These are phyloP conservation scores for Lactarius hatsudake DNA, from an alignment of 768 basidiomycete species.

Conservation along the genomic window DNA sequence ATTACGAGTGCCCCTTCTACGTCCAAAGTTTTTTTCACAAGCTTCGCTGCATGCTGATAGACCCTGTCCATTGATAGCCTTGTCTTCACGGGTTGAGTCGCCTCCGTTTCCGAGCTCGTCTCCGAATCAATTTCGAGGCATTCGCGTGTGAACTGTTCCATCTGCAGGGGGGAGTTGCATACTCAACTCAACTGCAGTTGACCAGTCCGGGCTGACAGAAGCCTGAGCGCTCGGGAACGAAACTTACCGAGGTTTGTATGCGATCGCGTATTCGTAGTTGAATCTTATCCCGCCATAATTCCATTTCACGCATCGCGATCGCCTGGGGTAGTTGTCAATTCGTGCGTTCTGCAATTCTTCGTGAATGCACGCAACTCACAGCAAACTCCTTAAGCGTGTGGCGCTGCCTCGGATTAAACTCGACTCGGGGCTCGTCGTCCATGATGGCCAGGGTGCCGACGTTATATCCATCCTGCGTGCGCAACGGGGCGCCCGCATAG, in stretches of 20 bases:
- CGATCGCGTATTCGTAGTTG: constrained; percentile 87
- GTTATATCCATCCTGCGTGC: constrained; percentile 88
- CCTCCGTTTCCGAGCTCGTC: constrained; percentile 40
- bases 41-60: constrained; percentile 85
- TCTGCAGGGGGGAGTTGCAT: constrained; percentile 41
- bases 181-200: neutral
- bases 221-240: too few relatives aligned
- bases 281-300: constrained; percentile 95
- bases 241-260: constrained; percentile 80
- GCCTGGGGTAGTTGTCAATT: constrained; percentile 41
- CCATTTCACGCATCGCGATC: constrained; percentile 92
- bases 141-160: constrained; percentile 95
- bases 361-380: constrained; percentile 32
- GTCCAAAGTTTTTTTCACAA: constrained; percentile 87
- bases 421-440: constrained; percentile 76
- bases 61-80: constrained; percentile 75
- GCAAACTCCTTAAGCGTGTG: constrained; percentile 96
- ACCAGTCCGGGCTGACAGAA: neutral
- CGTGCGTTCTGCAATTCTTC: neutral
- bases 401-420: constrained; percentile 84
- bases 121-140: constrained; percentile 86
- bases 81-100: constrained; percentile 29
- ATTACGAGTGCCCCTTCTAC: constrained; percentile 90
- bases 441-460: constrained; percentile 86
- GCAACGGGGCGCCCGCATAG: constrained; percentile 87